Base-by-base conservation (phyloP, 2,329 filamentous ascomycete species). In the Fusarium compactum region DNA sequence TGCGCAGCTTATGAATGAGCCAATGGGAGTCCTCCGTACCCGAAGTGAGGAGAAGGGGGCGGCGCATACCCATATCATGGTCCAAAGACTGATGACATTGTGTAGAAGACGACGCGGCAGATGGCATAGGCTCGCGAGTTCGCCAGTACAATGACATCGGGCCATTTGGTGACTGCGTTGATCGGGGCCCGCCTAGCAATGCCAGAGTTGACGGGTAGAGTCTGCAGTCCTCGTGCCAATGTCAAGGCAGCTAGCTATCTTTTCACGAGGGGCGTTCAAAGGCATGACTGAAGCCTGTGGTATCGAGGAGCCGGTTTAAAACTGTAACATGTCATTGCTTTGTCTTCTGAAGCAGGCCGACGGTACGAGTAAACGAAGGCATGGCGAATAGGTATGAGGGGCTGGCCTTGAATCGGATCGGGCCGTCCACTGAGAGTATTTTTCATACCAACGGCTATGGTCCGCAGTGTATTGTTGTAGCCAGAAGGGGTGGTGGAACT, bases 1-100 rank as follows among this genome's bases (percentile, higher is more conserved):
- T 71, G 65, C 67, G 66, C 66, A 69, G 60, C 55, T 63, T 64
- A 53, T 48, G 40, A 48, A 62, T 32, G 64, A 63, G 60, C 77
- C 77, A 78, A 78, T 78, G 58, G 70, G 65, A 74, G 59, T 16
- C 48, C 47, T 47, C 72, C 67, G 27, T 77, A 78, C 75, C 74
- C 78, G 77, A 76, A 76, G 67, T 61, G 69, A 68, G 70, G 65
- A 62, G 52, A 62, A 63, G 62, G 70, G 67, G 74, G 62, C 62
- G 68, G 50, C 60, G 53, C 60, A 66, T 45, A 59, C 61, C 61
- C 66, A 63, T 50, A 60, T 69, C 58, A 60, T 51, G 46, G 38
- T 46, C 55, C 68, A 70, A 63, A 51, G 56, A 62, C 57, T 69
- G 59, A 68, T 53, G 62, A 59, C 38, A 52, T 56, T 62, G 50